These are phyloP conservation scores for Thalassiosira allenii DNA, from an alignment of 352 stramenopile genomes.

Conservation along the genomic window DNA sequence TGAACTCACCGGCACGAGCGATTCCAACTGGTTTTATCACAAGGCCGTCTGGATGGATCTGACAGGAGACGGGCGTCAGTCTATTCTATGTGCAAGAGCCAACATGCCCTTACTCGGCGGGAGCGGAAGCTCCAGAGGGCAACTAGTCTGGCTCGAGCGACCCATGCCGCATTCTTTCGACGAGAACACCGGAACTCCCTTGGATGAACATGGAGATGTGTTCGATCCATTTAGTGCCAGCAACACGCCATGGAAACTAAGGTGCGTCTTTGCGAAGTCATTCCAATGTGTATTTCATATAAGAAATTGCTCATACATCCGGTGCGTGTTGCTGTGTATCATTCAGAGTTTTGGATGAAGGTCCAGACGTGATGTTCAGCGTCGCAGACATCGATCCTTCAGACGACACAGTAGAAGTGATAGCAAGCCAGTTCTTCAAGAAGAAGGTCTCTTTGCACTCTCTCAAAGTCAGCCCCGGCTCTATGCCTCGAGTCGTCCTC, in stretches of 20 bases:
- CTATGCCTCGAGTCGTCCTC: constrained; percentile 67
- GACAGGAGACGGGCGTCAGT: constrained; percentile 83
- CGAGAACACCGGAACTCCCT: constrained; percentile 63
- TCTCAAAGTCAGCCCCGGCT: constrained; percentile 58
- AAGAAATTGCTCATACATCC: no score
- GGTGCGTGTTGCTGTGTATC: no score
- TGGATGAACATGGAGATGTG: constrained; percentile 76
- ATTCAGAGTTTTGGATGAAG: constrained; percentile 79
- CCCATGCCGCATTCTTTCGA: constrained; percentile 76
- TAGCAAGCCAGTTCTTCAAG: constrained; percentile 87
- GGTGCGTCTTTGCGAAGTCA: no score
- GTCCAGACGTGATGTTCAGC: constrained; percentile 89
- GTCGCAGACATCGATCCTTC: constrained; percentile 84
- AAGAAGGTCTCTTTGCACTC: constrained; percentile 84
- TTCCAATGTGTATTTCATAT: no score
- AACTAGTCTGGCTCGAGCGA: constrained; percentile 87
- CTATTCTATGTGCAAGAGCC: constrained; percentile 85
- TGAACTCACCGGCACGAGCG: constrained; percentile 57
- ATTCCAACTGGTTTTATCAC: constrained; percentile 82
- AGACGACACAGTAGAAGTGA: constrained; percentile 86
- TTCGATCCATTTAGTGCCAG: constrained; percentile 79
- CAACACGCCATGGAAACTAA: constrained; percentile 82
- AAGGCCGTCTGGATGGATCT: constrained; percentile 86
- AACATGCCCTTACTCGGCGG: constrained; percentile 64
- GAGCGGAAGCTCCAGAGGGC: constrained; percentile 33